phyloP scores from a whole-genome alignment of 805 yeast genomes.

The Nadsonia fulvescens region DNA sequence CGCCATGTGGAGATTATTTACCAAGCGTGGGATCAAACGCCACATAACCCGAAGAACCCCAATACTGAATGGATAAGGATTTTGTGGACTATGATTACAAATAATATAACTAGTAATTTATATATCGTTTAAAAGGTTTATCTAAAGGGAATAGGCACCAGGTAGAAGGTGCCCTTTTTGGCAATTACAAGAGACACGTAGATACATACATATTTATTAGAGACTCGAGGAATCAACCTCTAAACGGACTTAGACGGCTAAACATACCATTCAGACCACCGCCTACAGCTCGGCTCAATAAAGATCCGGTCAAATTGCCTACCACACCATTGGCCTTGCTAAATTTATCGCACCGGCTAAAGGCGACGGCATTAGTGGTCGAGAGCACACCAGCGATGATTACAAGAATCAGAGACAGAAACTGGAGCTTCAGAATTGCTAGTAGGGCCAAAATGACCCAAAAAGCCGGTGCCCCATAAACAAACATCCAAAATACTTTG shows the following conservation, averaged over 20 bases:
- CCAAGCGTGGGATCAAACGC: too few relatives aligned
- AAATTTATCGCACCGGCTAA: constrained; percentile 82
- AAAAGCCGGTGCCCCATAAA: constrained; percentile 55
- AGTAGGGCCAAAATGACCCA: constrained; percentile 64
- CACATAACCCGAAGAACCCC: too few relatives aligned
- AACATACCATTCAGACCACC: background rate
- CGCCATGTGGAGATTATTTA: too few relatives aligned
- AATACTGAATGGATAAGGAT: too few relatives aligned
- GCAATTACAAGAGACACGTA: too few relatives aligned
- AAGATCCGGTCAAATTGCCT: constrained; percentile 14
- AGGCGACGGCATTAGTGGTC: constrained; percentile 72
- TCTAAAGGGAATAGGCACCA: too few relatives aligned
- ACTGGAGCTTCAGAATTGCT: constrained; percentile 62
- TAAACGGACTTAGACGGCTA: too few relatives aligned
- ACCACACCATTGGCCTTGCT: constrained; percentile 65
- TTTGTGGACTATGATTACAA: too few relatives aligned
- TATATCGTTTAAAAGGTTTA: too few relatives aligned
- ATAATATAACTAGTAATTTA: too few relatives aligned
- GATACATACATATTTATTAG: background rate
- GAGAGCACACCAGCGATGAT: constrained; percentile 55
- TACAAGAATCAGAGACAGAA: constrained; percentile 33
- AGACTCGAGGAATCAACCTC: too few relatives aligned
- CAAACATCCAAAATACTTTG: constrained; percentile 66
- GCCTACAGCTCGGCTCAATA: constrained; percentile 5
- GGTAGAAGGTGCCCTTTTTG: too few relatives aligned